A percentile compares a stretch with the other conserved stretches of the same genome.
Conservation (phyloP, 257 asterid genomes). For the Solanum dulcamara region DNA sequence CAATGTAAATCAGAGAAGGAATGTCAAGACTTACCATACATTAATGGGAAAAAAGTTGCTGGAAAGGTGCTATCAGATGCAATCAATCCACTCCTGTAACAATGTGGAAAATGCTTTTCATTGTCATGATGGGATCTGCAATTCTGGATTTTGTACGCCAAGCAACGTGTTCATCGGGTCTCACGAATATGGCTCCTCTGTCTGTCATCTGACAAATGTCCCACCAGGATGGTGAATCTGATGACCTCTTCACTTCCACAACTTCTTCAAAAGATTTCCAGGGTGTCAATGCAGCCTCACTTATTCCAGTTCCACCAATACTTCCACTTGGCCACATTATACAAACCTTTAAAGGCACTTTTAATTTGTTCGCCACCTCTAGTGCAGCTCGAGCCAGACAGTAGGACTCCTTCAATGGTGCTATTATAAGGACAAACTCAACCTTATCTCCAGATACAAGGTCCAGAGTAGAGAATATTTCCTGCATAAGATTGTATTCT, state of each 20-base stretch:
- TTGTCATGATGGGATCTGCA: constrained; percentile 23
- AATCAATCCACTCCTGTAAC: constrained; percentile 30
- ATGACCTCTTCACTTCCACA: constrained; percentile 28
- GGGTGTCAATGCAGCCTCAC: constrained; percentile 35
- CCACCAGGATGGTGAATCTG: constrained; percentile 67
- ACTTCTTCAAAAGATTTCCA: constrained; percentile 57
- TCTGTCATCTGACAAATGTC: constrained; percentile 61
- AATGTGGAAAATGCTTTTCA: constrained; percentile 38
- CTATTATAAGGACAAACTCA: constrained; percentile 74
- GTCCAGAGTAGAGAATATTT: constrained; percentile 57
- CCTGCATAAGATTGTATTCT: constrained; percentile 23
- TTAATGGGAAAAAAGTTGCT: background rate
- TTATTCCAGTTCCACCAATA: constrained; percentile 15
- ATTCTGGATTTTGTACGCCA: constrained; percentile 49
- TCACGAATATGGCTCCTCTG: constrained; percentile 71
- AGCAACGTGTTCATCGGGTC: constrained; percentile 92
- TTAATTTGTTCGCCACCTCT: constrained; percentile 45
- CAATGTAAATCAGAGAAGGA: background rate
- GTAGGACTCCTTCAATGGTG: constrained; percentile 61
- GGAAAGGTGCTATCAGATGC: background rate
- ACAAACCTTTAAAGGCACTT: constrained; percentile 46
- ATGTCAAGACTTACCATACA: background rate
- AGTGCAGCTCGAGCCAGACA: constrained; percentile 57
- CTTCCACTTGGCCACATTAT: constrained; percentile 51
- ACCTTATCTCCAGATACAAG: constrained; percentile 43